Base-by-base conservation (phyloP, 495 filamentous ascomycete genomes). In the Podospora appendiculata region DNA sequence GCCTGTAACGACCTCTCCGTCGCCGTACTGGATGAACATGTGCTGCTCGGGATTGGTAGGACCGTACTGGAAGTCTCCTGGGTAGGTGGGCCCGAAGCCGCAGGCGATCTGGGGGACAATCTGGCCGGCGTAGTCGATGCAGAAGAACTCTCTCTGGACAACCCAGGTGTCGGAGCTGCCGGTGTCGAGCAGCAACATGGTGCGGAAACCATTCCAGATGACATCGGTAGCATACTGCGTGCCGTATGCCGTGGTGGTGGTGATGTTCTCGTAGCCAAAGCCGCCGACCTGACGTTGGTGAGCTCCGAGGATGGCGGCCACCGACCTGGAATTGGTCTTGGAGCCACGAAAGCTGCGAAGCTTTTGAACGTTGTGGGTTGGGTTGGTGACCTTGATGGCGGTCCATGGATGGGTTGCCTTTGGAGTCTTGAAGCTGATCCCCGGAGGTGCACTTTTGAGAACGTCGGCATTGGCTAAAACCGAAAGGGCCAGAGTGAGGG, bases 131-230 rank as follows among this genome's bases (percentile, higher is more conserved):
- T 57, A 57, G 48, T 67, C 62, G 9, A 63, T 16, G 47, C 69
- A 71, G 18, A 45, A 33, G 47, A 69, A 70, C 41, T 53, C 45
- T 0, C 32, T 43, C 7, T 48, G 52, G 11, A 64, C 61, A 2
- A 60, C 65, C 69, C 82, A 86, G 8, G 81, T 83, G 57, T 88
- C 84, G 41, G 75, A 76, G 66, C 79, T 83, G 14, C 83, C 82
- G 4, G 82, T 86, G 61, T 86, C 84, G 47, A 88, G 64, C 0
- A 85, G 63, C 12, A 84, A 40, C 18, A 48, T 41, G 49, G 67
- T 48, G 0, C 53, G 55, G 8, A 50, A 48, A 8, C 58, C 59
- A 39, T 64, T 58, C 60, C 66, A 72, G 34, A 42, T n/a, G 0
- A 60, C 66, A 10, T 62, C 38, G n/a, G 59, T 58, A 32, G 68